These are phyloP conservation scores for Lactifluus piperatus DNA, from an alignment of 768 basidiomycete species.

Conservation along the genomic window DNA sequence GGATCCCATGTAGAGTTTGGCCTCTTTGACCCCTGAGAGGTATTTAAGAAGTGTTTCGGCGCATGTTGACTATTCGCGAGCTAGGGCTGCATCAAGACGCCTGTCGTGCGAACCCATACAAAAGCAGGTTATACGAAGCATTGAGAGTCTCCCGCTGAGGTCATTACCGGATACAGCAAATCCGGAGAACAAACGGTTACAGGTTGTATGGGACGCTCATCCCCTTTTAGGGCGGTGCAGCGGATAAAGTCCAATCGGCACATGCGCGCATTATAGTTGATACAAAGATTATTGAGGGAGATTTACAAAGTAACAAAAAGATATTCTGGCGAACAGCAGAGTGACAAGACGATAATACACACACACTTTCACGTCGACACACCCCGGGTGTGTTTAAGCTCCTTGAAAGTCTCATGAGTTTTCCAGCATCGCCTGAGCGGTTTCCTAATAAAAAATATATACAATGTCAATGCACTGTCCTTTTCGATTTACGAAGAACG, in stretches of 20 bases:
- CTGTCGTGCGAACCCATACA: too few species aligned
- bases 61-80: background rate
- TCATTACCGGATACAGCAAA: background rate
- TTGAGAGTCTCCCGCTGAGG: too few species aligned
- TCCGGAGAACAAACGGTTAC: too few species aligned
- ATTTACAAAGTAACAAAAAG: background rate
- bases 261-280: background rate
- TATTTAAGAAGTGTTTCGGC: background rate
- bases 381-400: too few species aligned
- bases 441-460: constrained; percentile 10
- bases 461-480: background rate
- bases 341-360: too few species aligned
- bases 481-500: background rate
- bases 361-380: too few species aligned
- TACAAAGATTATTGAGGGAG: background rate
- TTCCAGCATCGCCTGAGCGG: constrained; percentile 14
- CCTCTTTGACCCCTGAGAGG: background rate
- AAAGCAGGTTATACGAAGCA: too few species aligned
- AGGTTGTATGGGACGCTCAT: background rate
- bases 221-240: background rate
- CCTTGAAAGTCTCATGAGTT: constrained; percentile 3
- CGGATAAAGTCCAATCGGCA: background rate
- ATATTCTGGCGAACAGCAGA: background rate
- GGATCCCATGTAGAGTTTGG: background rate
- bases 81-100: background rate